Percentiles rank a stretch among this genome's conserved stretches.
Conservation (phyloP, 75 land plant species). For the Adiantum capillusveneris region DNA sequence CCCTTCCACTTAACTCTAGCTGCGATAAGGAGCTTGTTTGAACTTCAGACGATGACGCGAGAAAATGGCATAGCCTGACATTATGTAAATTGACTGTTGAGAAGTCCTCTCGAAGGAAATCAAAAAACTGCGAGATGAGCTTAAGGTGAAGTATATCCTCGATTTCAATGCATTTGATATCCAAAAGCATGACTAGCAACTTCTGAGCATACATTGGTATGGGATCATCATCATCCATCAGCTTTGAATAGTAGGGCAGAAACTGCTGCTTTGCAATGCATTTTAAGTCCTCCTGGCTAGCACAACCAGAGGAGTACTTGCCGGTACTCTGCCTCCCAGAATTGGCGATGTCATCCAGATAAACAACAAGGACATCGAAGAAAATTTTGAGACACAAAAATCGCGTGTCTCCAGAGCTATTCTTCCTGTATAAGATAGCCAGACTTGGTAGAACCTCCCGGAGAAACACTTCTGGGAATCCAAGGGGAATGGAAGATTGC, state of each 20-base stretch:
- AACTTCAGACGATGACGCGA: conserved; percentile 85
- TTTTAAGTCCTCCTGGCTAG: conserved; percentile 45
- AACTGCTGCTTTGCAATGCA: conserved; percentile 55
- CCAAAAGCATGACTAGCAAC: conserved; percentile 89
- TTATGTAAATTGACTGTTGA: conserved; percentile 82
- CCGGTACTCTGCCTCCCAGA: conserved; percentile 2
- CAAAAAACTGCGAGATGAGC: conserved; percentile 84
- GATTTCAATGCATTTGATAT: conserved; percentile 69
- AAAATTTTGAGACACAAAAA: conserved; percentile 86
- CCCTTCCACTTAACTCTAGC: conserved; percentile 56
- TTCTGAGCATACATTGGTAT: conserved; percentile 99
- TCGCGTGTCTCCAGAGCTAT: conserved; percentile 90
- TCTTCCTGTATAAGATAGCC: conserved; percentile 69
- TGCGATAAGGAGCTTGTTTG: conserved; percentile 68
- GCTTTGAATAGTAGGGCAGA: conserved; percentile 76
- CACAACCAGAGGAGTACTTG: background rate
- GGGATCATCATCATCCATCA: conserved; percentile 97
- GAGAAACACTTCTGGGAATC: conserved; percentile 43
- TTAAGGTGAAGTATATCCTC: conserved; percentile 74
- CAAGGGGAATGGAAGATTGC: conserved; percentile 50
- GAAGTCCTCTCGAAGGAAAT: conserved; percentile 76
- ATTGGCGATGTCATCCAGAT: conserved; percentile 48
- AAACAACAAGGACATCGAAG: conserved; percentile 66
- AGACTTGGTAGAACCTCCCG: conserved; percentile 72
- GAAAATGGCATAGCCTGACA: conserved; percentile 79